Evolutionary conservation across 2,329 filamentous ascomycete species (phyloP), one percentile per base, ranked within the genome.

Genomic region (Aspergillus sp.): DNA sequence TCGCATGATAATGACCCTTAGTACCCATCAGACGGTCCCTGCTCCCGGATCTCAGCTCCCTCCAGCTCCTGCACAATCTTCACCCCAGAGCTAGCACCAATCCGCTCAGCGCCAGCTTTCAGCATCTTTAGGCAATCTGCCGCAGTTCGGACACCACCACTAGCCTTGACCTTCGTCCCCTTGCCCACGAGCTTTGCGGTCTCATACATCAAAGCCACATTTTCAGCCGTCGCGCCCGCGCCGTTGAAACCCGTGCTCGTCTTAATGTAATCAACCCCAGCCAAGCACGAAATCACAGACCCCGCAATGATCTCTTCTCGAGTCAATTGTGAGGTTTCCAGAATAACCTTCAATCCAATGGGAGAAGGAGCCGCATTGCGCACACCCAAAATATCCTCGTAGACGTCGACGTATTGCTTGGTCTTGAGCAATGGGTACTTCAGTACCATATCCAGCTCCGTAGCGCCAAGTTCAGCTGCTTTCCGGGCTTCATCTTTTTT

Each of bases 241-340:
- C 85, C 85, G 54, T 82, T 80, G 72, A 87, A 87, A 1, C 86
- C 86, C 1, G 86, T 88, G 31, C 81, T 83, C 0, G 86, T 88
- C 75, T 88, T 88, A 63, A 88, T 82, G 64, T 81, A 88, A 66
- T 87, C 84, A 52, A 84, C 83, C 4, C 80, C 80, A 2, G 85
- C 84, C 38, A 81, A 77, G 17, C 80, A 81, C 2, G 83, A 81
- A 46, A 88, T 76, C 23, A 82, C 78, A 19, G 80, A 81, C 0
- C 80, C 85, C 1, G 84, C 84, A 38, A 87, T 78, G 57, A 87
- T 82, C 64, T 87, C 79, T 5, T 76, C 68, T 5, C 70, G 64
- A 3, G 69, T 72, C 19, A 88, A 76, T 68, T 85, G 81, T 0
- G 82, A 83, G 7, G 85, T 86, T 70, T 88, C 86, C 55, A 88